Evolutionary conservation across 2,329 filamentous ascomycete species (phyloP), one percentile per base, ranked within the genome.

Genomic region (Scolecobasidium constrictum): DNA sequence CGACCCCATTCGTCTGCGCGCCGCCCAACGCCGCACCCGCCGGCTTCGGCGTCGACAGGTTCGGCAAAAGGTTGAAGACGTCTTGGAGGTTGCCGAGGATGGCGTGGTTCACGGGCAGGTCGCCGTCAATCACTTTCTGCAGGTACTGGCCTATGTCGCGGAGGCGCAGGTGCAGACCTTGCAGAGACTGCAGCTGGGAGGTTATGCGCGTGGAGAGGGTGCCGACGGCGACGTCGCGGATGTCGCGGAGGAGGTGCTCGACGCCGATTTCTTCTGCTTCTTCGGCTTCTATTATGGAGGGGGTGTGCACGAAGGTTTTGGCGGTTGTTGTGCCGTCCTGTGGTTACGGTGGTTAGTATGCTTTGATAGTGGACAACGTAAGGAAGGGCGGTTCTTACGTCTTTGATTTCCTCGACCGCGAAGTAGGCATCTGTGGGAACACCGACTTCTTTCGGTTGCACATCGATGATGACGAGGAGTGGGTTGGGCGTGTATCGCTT

Each of bases 371-470:
- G 35, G 41, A 31, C 16, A 42, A 23, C 22, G 26, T 3, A 41
- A 39, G 12, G 37, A 21, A 15, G 20, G 41, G 23, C 16, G 15
- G 17, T 17, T 69, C 82, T 58, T 68, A 95, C 88, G 72, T 98
- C 92, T 70, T 96, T 96, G 68, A 98, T 98, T 72, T 98, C 92
- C 59, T 98, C 92, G 39, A 98, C 86, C 4, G 92, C 92, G 69
- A 98, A 98, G 71, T 98, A 98, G 38, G 92, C 92, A 68, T 98
- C 92, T 40, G 92, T 98, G 16, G 92, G 92, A 42, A 98, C 92
- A 48, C 92, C 92, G 16, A 94, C 85, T 66, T 96, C 90, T 68
- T 95, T 95, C 18, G 92, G 90, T 66, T 96, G 90, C 49, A 98
- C 92, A 60, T 98, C 92, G 54, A 98, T 88, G 64, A 98, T 98